Evolutionary conservation across 257 asterid species (phyloP), one percentile per base, ranked within the genome.

Genomic region (Euphrasia confusa): DNA sequence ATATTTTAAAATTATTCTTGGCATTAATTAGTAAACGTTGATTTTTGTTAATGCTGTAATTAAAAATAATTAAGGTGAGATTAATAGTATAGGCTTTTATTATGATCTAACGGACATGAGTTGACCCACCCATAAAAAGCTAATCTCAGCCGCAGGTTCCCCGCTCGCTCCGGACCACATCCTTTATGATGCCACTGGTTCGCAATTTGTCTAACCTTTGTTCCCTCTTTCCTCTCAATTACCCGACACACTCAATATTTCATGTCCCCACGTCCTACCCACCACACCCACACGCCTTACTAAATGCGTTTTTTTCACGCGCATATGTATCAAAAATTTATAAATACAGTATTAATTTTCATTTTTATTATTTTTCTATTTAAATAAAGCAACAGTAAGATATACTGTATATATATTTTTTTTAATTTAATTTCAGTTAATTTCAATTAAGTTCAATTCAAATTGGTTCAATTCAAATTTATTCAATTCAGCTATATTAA

Each of bases 191-290:
- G 14, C 52, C 60, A 21, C 24, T 21, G 27, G 78, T 60, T 75
- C 71, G 24, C 30, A 54, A 35, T 33, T 42, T 78, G 86, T 77
- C 82, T 75, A 72, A 60, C 59, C 21, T 13, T 8, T 78, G 80
- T 64, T 55, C 79, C 84, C 77, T 60, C 66, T 10, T 42, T 58
- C 14, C 26, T 45, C 11, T 39, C 32, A 68, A 54, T 39, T 54
- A 57, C 67, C 74, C 87, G 63, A 73, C 70, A 21, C 26, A 8
- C 7, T 13, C 21, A 28, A 10, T 27, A 62, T 30, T 50, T 35
- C 47, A 15, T 70, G 78, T 73, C 84, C 81, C 79, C 70, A 68
- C 72, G 10, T 2, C 12, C 2, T 11, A 58, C 59, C 56, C 24
- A 26, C 72, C 52, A 11, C 60, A 42, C 0, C 2, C 40, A 67